Conservation (phyloP, 371 early-diverging fungal species). For the Mortierella sp. region DNA sequence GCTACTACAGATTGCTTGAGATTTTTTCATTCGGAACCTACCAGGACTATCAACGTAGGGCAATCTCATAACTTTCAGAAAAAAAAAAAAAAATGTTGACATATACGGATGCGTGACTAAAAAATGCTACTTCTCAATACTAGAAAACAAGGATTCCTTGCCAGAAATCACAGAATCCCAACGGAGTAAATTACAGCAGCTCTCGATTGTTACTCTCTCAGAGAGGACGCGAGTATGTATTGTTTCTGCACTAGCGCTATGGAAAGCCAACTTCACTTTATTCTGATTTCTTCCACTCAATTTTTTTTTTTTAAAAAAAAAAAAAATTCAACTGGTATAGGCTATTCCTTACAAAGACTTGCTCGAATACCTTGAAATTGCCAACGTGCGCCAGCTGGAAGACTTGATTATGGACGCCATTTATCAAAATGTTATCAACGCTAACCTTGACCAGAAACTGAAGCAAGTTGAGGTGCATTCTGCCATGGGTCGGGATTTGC, state of each 20-base stretch:
- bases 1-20: slow-evolving; percentile 70
- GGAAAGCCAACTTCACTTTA: neutral
- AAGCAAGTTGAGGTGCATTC: slow-evolving; percentile 82
- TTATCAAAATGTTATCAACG: slow-evolving; percentile 81
- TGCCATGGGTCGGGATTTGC: slow-evolving; percentile 87
- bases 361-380: slow-evolving; percentile 74
- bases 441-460: slow-evolving; percentile 85
- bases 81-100: neutral
- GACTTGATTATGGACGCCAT: slow-evolving; percentile 90
- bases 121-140: neutral
- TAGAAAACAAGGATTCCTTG: slow-evolving; percentile 63
- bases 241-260: neutral
- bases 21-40: slow-evolving; percentile 87
- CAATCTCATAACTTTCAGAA: neutral
- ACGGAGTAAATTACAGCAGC: slow-evolving; percentile 77
- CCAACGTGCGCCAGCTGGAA: slow-evolving; percentile 84
- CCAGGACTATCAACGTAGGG: slow-evolving; percentile 80
- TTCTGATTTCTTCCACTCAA: neutral
- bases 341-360: slow-evolving; percentile 75
- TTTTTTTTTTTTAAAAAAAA: neutral
- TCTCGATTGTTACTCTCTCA: slow-evolving; percentile 83
- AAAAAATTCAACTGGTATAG: slow-evolving; percentile 36
- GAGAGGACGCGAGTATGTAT: slow-evolving; percentile 69
- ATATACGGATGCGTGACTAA: neutral
- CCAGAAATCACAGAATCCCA: slow-evolving; percentile 75